Conservation (phyloP, 108 stramenopile genomes). For the Skeletonema potamos region DNA sequence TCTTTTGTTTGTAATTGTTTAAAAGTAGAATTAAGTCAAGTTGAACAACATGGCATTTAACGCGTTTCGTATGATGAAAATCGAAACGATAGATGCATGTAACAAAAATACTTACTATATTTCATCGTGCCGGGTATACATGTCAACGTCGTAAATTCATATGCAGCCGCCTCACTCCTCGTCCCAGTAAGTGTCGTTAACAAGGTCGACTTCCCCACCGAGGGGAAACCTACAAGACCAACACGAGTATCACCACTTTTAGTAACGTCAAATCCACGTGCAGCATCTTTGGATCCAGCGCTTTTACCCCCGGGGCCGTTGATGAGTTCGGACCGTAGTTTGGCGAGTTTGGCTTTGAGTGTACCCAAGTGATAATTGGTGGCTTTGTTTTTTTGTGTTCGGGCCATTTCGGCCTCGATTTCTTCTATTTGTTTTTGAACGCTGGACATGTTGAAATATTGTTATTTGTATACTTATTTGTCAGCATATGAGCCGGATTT, state of each 20-base stretch:
- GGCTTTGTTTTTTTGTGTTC: conserved; percentile 91
- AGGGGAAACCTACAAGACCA: conserved; percentile 97
- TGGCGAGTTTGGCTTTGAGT: conserved; percentile 98
- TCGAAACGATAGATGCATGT: too few relatives aligned
- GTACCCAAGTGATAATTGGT: conserved; percentile 91
- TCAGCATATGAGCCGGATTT: not conserved
- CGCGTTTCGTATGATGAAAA: too few relatives aligned
- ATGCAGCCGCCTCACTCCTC: conserved; percentile 90
- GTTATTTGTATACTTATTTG: not conserved
- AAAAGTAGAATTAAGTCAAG: too few relatives aligned
- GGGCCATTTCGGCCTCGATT: conserved; percentile 96
- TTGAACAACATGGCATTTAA: too few relatives aligned
- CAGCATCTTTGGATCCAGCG: conserved; percentile 93
- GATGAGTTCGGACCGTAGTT: conserved; percentile 73
- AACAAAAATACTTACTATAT: too few relatives aligned
- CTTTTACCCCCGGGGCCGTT: conserved; percentile 84
- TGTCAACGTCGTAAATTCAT: conserved; percentile 99
- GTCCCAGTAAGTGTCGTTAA: conserved; percentile 96
- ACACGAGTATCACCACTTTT: conserved; percentile 97
- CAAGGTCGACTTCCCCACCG: conserved; percentile 97
- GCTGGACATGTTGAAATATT: conserved; percentile 1
- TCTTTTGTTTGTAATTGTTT: too few relatives aligned
- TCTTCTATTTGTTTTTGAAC: conserved; percentile 44
- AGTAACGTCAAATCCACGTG: conserved; percentile 96
- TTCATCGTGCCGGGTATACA: conserved; percentile 99